Percentiles rank a stretch among this genome's conserved stretches.
These are phyloP conservation scores for Calonectria hawksworthii DNA, from an alignment of 2,329 filamentous ascomycete species.

Conservation along the genomic window DNA sequence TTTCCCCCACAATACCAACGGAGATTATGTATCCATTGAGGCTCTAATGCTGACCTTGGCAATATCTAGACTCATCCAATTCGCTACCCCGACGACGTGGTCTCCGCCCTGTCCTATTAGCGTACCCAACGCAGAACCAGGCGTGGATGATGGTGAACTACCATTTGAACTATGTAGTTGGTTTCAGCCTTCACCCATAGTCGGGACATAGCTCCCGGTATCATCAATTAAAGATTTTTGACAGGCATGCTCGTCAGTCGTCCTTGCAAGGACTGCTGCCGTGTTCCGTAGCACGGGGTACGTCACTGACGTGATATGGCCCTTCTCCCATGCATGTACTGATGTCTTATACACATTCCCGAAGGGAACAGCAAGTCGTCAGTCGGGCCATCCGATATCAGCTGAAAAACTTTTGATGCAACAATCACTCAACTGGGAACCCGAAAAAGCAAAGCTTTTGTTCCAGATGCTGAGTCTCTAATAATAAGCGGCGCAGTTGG, in stretches of 20 bases:
- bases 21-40: conserved; percentile 16
- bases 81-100: background rate
- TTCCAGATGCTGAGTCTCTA: background rate
- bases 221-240: background rate
- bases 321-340: background rate
- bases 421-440: background rate
- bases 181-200: conserved; percentile 1
- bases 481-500: background rate
- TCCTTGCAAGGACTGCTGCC: background rate
- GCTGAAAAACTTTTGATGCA: background rate
- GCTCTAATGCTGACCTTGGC: conserved; percentile 25
- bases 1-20: conserved; percentile 8
- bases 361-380: background rate
- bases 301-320: conserved; percentile 7
- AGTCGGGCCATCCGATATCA: background rate
- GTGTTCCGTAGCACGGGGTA: background rate
- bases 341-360: background rate
- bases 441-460: background rate
- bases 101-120: background rate
- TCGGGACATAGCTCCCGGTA: background rate
- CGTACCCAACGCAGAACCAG: background rate
- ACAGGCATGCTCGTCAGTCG: background rate
- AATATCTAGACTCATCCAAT: conserved; percentile 20
- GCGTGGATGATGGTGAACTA: background rate
- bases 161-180: background rate